Evolutionary conservation across 164 flowering plant genomes (phyloP).

Genomic region (Amborella trichopoda): DNA sequence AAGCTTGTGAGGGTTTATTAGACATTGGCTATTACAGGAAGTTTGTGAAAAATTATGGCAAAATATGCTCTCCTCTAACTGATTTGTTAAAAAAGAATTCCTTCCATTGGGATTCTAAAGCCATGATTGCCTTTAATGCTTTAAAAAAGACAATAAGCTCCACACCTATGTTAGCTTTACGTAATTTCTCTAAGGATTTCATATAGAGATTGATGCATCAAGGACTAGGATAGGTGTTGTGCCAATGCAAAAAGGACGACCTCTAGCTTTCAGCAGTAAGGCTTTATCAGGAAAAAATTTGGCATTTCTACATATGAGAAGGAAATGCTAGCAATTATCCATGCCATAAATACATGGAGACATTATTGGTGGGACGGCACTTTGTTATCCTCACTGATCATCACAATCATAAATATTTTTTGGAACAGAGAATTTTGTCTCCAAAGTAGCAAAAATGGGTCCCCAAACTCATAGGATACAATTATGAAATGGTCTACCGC

Average conservation of each 20-base stretch:
- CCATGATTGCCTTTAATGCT: not conserved
- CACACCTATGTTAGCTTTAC: not conserved
- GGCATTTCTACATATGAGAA: not conserved
- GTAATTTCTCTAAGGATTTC: not conserved
- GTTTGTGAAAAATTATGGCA: not conserved
- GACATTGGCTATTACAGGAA: conserved; percentile 1
- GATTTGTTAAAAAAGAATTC: not conserved
- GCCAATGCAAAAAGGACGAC: not conserved
- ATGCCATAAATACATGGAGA: not conserved
- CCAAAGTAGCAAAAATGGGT: not conserved
- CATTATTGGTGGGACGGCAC: not conserved
- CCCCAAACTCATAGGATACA: no score
- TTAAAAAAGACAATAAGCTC: not conserved
- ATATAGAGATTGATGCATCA: conserved; percentile 1
- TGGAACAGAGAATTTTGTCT: not conserved
- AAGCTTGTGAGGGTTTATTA: not conserved
- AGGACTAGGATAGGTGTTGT: not conserved
- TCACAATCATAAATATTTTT: not conserved
- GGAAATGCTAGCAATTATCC: conserved; percentile 1
- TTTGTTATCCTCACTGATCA: not conserved
- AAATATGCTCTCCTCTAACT: not conserved
- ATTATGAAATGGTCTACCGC: not conserved
- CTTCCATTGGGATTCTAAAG: not conserved
- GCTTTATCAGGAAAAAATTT: not conserved
- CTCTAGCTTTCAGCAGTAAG: not conserved